Percentiles rank a stretch among this genome's conserved stretches.
Evolutionary conservation across 2,329 filamentous ascomycete genomes (phyloP).

Genomic region (Fusarium sp.): DNA sequence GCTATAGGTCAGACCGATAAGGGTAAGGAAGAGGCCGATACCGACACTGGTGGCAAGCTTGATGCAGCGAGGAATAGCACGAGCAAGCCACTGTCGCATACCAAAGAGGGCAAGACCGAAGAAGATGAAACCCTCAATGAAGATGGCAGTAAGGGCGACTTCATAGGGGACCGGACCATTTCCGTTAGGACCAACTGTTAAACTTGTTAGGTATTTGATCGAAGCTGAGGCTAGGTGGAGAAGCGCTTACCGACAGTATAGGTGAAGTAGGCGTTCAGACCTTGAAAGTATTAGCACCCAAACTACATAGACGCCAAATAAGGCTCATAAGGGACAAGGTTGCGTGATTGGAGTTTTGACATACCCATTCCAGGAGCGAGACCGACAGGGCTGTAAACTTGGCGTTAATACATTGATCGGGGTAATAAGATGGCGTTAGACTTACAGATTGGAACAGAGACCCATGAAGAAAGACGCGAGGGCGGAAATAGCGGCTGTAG

Average conservation of each 20-base stretch:
- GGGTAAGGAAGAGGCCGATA: conserved; percentile 81
- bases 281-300: conserved; percentile 29
- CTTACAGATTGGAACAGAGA: conserved; percentile 75
- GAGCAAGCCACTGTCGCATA: conserved; percentile 86
- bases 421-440: conserved; percentile 16
- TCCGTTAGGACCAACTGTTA: conserved; percentile 74
- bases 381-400: conserved; percentile 46
- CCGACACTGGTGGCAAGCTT: conserved; percentile 87
- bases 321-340: neutral
- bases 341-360: conserved; percentile 9
- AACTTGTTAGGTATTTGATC: neutral
- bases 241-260: conserved; percentile 62
- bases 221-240: neutral
- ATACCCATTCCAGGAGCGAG: conserved; percentile 56
- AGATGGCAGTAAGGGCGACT: conserved; percentile 83
- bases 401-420: conserved; percentile 6
- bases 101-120: conserved; percentile 79
- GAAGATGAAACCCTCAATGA: conserved; percentile 88
- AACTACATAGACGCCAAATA: neutral
- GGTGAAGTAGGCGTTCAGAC: conserved; percentile 86
- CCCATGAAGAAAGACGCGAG: conserved; percentile 85
- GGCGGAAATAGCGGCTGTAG: conserved; percentile 82
- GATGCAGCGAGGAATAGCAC: conserved; percentile 81
- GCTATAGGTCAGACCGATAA: conserved; percentile 79
- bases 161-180: conserved; percentile 75